phyloP scores from a whole-genome alignment of 2,329 filamentous ascomycete species.

The Neocatenulostroma microsporum region DNA sequence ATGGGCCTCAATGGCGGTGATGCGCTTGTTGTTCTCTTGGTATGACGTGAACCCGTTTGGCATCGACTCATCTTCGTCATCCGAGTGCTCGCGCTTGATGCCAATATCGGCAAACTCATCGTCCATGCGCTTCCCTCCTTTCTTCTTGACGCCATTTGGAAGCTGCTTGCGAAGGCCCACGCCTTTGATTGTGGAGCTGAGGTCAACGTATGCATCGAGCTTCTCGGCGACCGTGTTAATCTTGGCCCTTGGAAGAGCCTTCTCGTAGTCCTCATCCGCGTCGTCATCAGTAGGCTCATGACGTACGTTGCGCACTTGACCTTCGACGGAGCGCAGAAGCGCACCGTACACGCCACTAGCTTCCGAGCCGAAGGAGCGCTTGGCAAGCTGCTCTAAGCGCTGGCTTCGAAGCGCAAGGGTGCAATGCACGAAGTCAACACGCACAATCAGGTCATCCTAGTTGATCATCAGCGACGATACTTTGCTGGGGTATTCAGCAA shows the following conservation, averaged over 20 bases:
- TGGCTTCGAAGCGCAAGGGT: conserved; percentile 74
- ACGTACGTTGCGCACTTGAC: conserved; percentile 60
- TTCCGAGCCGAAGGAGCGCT: conserved; percentile 60
- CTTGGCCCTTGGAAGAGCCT: conserved; percentile 32
- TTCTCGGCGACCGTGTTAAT: conserved; percentile 36
- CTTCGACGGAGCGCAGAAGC: conserved; percentile 63
- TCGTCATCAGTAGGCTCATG: conserved; percentile 41
- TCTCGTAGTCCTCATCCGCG: conserved; percentile 23
- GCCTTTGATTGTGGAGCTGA: conserved; percentile 25
- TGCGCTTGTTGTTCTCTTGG: conserved; percentile 33
- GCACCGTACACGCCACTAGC: conserved; percentile 73
- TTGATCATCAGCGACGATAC: conserved; percentile 19
- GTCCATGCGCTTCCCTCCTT: conserved; percentile 19
- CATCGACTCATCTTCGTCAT: conserved; percentile 20
- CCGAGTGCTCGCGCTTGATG: conserved; percentile 23
- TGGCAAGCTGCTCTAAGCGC: conserved; percentile 64
- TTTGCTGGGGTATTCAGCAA: conserved; percentile 15
- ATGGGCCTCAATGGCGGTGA: conserved; percentile 61
- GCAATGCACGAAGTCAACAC: conserved; percentile 79
- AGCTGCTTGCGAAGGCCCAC: conserved; percentile 13
- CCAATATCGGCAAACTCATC: conserved; percentile 20
- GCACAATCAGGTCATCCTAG: conserved; percentile 64
- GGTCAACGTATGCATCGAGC: conserved; percentile 34
- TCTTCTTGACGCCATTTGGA: conserved; percentile 21
- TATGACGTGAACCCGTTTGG: conserved; percentile 21